A percentile compares a stretch with the other conserved stretches of the same genome.
Conservation (phyloP, 2,329 filamentous ascomycete genomes). For the Fusarium sp. region DNA sequence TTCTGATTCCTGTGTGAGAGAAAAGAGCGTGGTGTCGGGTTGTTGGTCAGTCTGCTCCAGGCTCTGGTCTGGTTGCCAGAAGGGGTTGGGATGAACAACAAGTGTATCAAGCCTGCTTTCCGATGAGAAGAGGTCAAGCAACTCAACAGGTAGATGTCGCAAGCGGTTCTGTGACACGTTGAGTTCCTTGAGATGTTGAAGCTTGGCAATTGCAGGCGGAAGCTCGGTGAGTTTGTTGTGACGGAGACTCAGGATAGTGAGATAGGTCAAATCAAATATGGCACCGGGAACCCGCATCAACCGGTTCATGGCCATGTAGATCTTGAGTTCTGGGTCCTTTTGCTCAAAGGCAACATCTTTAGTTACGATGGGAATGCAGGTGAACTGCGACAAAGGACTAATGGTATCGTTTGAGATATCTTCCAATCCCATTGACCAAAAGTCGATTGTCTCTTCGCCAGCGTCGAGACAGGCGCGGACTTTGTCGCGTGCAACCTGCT, state of each 20-base stretch:
- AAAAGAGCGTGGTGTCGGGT: conserved; percentile 20
- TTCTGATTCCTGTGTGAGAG: conserved; percentile 11
- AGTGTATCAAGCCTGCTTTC: conserved; percentile 61
- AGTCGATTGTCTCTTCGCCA: conserved; percentile 69
- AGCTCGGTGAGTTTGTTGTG: conserved; percentile 71
- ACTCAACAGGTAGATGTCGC: conserved; percentile 69
- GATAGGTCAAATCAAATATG: conserved; percentile 69
- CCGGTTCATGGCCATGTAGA: conserved; percentile 70
- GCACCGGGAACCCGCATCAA: conserved; percentile 67
- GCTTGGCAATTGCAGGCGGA: conserved; percentile 67
- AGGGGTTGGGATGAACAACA: conserved; percentile 72
- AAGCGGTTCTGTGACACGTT: conserved; percentile 75
- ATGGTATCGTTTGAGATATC: conserved; percentile 67
- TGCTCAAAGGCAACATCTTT: conserved; percentile 69
- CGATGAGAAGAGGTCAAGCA: conserved; percentile 65
- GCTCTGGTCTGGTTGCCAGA: conserved; percentile 56
- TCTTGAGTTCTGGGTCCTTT: conserved; percentile 66
- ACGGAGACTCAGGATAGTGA: conserved; percentile 74
- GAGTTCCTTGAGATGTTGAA: conserved; percentile 69
- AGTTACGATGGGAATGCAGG: conserved; percentile 64
- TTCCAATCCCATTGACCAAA: conserved; percentile 67
- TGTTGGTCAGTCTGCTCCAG: conserved; percentile 18
- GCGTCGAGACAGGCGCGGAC: conserved; percentile 67
- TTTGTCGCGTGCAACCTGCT: conserved; percentile 57
- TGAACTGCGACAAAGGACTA: conserved; percentile 65